Evolutionary conservation across 148 eudicot species (phyloP), one percentile per base, ranked within the genome.

Genomic region (Oxyria digyna): DNA sequence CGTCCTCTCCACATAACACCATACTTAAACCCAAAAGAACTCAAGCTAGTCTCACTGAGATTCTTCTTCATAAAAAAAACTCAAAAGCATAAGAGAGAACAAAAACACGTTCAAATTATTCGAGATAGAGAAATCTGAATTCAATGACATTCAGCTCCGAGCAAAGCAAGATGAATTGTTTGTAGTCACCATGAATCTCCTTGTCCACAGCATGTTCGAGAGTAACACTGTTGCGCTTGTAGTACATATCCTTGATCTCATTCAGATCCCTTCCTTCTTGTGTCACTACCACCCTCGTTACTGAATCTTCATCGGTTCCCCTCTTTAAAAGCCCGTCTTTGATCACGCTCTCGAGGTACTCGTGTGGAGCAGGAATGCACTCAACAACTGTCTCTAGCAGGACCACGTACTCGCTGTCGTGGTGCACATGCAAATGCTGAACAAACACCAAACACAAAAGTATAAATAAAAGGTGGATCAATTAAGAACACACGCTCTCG

Each of bases 261-360:
- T 52, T 67, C 79, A 88, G 67, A 75, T 91, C 97, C 43, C 68
- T 82, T 80, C 88, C 97, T 29, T 96, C 92, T 49, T 87, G 75
- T 0, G 88, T 78, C 4, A 85, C 54, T n/a, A n/a, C n/a, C n/a
- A n/a, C n/a, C n/a, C n/a, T n/a, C n/a, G n/a, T n/a, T n/a, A n/a
- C n/a, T n/a, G n/a, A n/a, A n/a, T n/a, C n/a, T n/a, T n/a, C n/a
- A n/a, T n/a, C n/a, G n/a, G n/a, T n/a, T n/a, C n/a, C n/a, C n/a
- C n/a, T n/a, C n/a, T n/a, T n/a, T n/a, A n/a, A n/a, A n/a, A n/a
- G n/a, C n/a, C n/a, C n/a, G n/a, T n/a, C n/a, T n/a, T n/a, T n/a
- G n/a, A n/a, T n/a, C n/a, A n/a, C n/a, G n/a, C n/a, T n/a, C n/a
- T 81, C 99, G 6, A 85, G 81, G 84, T 90, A 90, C 79, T 83